Evolutionary conservation across 441 rosid species (phyloP).

Genomic region (Arabidopsis hybrid): DNA sequence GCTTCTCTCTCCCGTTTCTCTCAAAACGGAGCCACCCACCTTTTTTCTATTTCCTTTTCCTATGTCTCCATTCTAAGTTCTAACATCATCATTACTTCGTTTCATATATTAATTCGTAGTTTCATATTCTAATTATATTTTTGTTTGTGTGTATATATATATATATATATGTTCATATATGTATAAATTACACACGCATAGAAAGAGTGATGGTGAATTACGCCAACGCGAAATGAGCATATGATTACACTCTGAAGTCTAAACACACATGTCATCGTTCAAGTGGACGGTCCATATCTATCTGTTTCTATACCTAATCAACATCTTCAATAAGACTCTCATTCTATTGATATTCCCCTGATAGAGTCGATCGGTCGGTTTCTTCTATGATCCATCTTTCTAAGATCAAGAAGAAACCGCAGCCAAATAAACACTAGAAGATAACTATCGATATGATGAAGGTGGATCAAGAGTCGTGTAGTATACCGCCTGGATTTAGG

Average conservation of each 20-base stretch:
- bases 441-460: conserved; percentile 39
- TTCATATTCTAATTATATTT: conserved; percentile 11
- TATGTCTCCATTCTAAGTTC: conserved; percentile 21
- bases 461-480: conserved; percentile 62
- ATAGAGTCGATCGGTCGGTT: conserved; percentile 40
- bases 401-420: conserved; percentile 33
- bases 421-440: conserved; percentile 13
- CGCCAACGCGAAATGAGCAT: conserved; percentile 69
- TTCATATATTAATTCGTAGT: conserved; percentile 23
- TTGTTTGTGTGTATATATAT: conserved; percentile 32
- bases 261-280: conserved; percentile 58
- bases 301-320: conserved; percentile 32
- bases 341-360: conserved; percentile 37
- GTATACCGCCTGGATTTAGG: conserved; percentile 95
- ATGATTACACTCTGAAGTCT: conserved; percentile 63
- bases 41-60: conserved; percentile 4
- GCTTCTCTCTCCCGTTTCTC: conserved; percentile 45
- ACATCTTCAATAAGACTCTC: conserved; percentile 21
- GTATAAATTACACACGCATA: conserved; percentile 51
- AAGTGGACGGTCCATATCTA: conserved; percentile 49
- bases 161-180: conserved; percentile 23
- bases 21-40: conserved; percentile 48
- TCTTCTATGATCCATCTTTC: conserved; percentile 33
- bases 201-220: conserved; percentile 46
- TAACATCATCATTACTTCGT: conserved; percentile 41